These are phyloP conservation scores for Coelastrella sp. DNA, from an alignment of 139 green algal species.

Conservation along the genomic window DNA sequence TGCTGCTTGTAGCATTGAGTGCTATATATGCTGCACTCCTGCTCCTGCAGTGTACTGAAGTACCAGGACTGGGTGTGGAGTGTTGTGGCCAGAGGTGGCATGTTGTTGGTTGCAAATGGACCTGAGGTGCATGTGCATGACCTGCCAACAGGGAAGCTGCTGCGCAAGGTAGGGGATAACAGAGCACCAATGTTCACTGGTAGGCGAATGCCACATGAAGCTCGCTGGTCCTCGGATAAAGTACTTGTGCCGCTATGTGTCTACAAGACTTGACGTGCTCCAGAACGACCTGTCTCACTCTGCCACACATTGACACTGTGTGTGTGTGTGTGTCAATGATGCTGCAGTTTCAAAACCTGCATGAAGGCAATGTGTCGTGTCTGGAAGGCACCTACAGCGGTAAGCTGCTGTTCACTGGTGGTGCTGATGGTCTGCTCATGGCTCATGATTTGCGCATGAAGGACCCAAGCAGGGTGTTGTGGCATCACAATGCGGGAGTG, in stretches of 20 bases:
- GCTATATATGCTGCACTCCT: no score
- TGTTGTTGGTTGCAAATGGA: constrained; percentile 63
- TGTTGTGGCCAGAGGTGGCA: constrained; percentile 51
- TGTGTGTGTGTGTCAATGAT: not conserved
- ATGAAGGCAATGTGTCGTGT: constrained; percentile 57
- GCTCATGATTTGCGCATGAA: constrained; percentile 72
- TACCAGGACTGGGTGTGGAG: constrained; percentile 78
- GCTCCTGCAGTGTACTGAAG: constrained; percentile 51
- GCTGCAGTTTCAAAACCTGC: constrained; percentile 53
- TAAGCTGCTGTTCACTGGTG: constrained; percentile 67
- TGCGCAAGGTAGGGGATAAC: constrained; percentile 42
- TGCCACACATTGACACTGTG: not conserved
- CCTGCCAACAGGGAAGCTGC: constrained; percentile 38
- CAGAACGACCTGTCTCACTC: not conserved
- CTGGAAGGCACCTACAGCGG: constrained; percentile 68
- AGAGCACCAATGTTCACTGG: no score
- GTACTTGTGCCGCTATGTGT: no score
- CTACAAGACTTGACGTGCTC: no score
- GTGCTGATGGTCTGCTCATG: constrained; percentile 65
- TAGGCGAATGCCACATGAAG: no score
- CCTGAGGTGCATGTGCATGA: constrained; percentile 59
- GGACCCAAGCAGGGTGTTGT: constrained; percentile 45
- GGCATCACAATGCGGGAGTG: constrained; percentile 57
- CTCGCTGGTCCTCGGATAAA: not conserved
- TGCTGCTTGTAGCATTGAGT: no score